Conservation (phyloP, 371 early-diverging fungal species). For the Rhizopus sp. region DNA sequence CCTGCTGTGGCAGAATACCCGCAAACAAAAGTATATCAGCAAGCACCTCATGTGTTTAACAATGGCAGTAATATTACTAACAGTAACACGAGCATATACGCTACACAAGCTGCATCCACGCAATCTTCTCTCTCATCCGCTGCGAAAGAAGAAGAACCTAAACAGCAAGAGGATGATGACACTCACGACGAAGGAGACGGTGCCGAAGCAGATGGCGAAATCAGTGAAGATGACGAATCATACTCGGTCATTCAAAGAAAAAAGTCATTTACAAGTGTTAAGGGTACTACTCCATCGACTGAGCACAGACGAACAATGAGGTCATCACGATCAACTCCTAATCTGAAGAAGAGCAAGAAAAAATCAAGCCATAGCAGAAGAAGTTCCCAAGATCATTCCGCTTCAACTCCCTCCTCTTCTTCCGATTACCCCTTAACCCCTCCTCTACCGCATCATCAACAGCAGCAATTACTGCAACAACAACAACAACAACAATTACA, state of each 20-base stretch:
- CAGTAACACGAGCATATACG: slow-evolving; percentile 2
- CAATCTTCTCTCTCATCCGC: slow-evolving; percentile 14
- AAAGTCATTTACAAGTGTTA: slow-evolving; percentile 5
- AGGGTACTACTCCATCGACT: slow-evolving; percentile 1
- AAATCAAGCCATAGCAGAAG: slow-evolving; percentile 12
- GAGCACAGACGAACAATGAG: slow-evolving; percentile 13
- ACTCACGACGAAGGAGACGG: slow-evolving; percentile 1
- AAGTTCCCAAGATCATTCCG: slow-evolving; percentile 18
- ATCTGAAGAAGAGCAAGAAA: slow-evolving; percentile 41
- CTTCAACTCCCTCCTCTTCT: slow-evolving; percentile 12
- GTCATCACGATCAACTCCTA: slow-evolving; percentile 33
- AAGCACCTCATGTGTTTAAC: slow-evolving; percentile 1
- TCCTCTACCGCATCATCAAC: slow-evolving; percentile 15
- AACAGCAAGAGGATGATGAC: slow-evolving; percentile 2
- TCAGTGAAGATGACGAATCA: slow-evolving; percentile 17
- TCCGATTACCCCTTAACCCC: slow-evolving; percentile 8
- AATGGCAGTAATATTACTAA: slow-evolving; percentile 7
- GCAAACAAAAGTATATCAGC: slow-evolving; percentile 3
- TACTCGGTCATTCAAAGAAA: slow-evolving; percentile 4
- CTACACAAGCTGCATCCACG: not conserved
- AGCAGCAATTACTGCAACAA: slow-evolving; percentile 5
- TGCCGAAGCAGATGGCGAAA: slow-evolving; percentile 16
- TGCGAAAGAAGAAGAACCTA: not conserved
- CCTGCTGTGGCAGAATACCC: not conserved
- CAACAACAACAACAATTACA: not conserved